Evolutionary conservation across 1,139 yeast genomes (phyloP).

Genomic region (Kurtzmaniella quercitrusa): DNA sequence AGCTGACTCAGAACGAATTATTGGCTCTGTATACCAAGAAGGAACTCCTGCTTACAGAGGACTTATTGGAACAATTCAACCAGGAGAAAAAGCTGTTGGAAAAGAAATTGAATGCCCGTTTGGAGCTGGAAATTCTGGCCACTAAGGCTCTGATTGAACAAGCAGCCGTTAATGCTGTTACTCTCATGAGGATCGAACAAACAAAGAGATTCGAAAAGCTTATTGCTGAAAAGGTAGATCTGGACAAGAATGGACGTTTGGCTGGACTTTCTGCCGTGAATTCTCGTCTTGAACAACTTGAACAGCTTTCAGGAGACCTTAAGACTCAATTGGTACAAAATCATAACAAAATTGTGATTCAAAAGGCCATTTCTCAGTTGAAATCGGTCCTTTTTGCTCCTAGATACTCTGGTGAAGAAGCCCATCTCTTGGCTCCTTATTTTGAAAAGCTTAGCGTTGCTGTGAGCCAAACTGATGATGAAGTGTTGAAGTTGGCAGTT

Average conservation of each 20-base stretch:
- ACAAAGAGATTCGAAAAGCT: slow-evolving; percentile 67
- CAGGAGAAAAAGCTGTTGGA: slow-evolving; percentile 61
- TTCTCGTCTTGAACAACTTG: slow-evolving; percentile 53
- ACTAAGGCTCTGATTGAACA: slow-evolving; percentile 64
- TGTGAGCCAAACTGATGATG: slow-evolving; percentile 40
- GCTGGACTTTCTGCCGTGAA: slow-evolving; percentile 62
- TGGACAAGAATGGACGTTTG: slow-evolving; percentile 80
- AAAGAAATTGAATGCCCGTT: slow-evolving; percentile 54
- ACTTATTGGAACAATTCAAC: slow-evolving; percentile 45
- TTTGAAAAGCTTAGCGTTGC: slow-evolving; percentile 44
- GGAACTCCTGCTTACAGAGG: slow-evolving; percentile 48
- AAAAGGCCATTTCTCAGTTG: slow-evolving; percentile 53
- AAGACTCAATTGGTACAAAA: slow-evolving; percentile 54
- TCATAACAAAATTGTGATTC: slow-evolving; percentile 54
- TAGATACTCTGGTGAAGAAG: slow-evolving; percentile 21
- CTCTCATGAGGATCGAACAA: slow-evolving; percentile 67
- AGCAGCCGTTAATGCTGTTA: slow-evolving; percentile 75
- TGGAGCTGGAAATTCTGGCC: slow-evolving; percentile 64
- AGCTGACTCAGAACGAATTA: slow-evolving; percentile 46
- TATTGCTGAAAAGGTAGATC: slow-evolving; percentile 61
- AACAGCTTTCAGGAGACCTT: slow-evolving; percentile 53
- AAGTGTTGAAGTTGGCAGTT: slow-evolving; percentile 34
- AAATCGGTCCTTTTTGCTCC: slow-evolving; percentile 39
- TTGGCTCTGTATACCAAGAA: slow-evolving; percentile 53
- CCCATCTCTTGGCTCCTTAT: slow-evolving; percentile 37